Percentiles rank a stretch among this genome's conserved stretches.
Evolutionary conservation across 768 basidiomycete genomes (phyloP).

Genomic region (Leccinum fibrillosum): DNA sequence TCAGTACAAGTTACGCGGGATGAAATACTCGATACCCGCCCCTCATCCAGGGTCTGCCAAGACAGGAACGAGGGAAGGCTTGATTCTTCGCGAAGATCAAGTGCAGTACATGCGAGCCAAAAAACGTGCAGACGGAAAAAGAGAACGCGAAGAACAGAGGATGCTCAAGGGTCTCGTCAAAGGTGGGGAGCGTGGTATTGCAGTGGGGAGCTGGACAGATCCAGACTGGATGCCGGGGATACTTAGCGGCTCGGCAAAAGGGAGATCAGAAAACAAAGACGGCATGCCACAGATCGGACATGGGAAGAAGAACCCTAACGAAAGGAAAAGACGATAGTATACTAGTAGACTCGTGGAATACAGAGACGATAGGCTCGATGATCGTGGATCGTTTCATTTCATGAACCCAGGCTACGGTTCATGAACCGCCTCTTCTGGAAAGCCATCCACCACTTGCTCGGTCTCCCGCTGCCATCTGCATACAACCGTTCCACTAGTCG

Average conservation of each 20-base stretch:
- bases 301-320: conserved; percentile 90
- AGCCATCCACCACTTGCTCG: conserved; percentile 99
- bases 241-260: conserved; percentile 68
- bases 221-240: conserved; percentile 93
- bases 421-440: conserved; percentile 98
- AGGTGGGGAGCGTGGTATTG: conserved; percentile 47
- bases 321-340: conserved; percentile 50
- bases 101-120: conserved; percentile 81
- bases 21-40: conserved; percentile 87
- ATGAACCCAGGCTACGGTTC: conserved; percentile 82
- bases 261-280: conserved; percentile 51
- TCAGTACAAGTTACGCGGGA: conserved; percentile 89
- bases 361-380: conserved; percentile 3
- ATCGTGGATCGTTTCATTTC: conserved; percentile 16
- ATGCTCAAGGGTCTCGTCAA: conserved; percentile 56
- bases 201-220: conserved; percentile 85
- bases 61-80: conserved; percentile 72
- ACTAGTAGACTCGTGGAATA: conserved; percentile 15
- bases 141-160: conserved; percentile 66
- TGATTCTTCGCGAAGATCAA: conserved; percentile 94
- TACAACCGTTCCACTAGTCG: conserved; percentile 87
- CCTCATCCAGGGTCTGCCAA: conserved; percentile 90
- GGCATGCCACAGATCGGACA: conserved; percentile 83
- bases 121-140: conserved; percentile 68
- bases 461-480: conserved; percentile 88